These are phyloP conservation scores for Vitis rupestris DNA, from an alignment of 164 flowering plant species.

Conservation along the genomic window DNA sequence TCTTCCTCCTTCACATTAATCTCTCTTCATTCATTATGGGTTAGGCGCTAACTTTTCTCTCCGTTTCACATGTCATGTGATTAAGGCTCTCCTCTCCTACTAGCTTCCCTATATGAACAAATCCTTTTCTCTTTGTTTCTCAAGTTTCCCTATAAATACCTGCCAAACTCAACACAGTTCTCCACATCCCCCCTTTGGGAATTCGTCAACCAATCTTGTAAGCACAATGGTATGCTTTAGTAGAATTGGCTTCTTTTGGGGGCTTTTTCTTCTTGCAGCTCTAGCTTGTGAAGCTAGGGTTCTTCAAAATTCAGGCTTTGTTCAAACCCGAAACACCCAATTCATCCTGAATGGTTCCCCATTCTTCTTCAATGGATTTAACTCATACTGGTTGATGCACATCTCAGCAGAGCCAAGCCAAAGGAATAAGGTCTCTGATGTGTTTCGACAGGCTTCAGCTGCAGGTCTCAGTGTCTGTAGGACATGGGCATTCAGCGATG, in stretches of 20 bases:
- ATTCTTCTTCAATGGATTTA: constrained; percentile 47
- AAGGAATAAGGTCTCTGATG: constrained; percentile 30
- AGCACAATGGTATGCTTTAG: constrained; percentile 3
- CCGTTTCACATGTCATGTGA: no score
- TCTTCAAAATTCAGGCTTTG: constrained; percentile 18
- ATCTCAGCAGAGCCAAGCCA: constrained; percentile 30
- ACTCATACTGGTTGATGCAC: constrained; percentile 56
- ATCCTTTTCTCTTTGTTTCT: no score
- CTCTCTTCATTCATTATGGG: no score
- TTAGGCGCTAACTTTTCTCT: no score
- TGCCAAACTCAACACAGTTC: no score
- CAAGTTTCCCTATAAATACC: no score
- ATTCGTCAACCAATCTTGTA: neutral
- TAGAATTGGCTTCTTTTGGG: neutral
- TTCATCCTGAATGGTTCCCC: constrained; percentile 27
- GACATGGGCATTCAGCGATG: constrained; percentile 60
- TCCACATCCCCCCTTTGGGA: neutral
- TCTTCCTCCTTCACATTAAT: no score
- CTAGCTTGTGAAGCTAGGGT: constrained; percentile 14
- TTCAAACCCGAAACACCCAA: constrained; percentile 19
- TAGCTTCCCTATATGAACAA: constrained; percentile 1
- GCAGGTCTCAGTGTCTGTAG: constrained; percentile 40
- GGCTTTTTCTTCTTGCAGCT: constrained; percentile 38
- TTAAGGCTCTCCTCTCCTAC: neutral
- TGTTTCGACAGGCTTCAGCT: constrained; percentile 31